phyloP scores from a whole-genome alignment of 2,329 filamentous ascomycete species.

The Dothideomycetes sp. region DNA sequence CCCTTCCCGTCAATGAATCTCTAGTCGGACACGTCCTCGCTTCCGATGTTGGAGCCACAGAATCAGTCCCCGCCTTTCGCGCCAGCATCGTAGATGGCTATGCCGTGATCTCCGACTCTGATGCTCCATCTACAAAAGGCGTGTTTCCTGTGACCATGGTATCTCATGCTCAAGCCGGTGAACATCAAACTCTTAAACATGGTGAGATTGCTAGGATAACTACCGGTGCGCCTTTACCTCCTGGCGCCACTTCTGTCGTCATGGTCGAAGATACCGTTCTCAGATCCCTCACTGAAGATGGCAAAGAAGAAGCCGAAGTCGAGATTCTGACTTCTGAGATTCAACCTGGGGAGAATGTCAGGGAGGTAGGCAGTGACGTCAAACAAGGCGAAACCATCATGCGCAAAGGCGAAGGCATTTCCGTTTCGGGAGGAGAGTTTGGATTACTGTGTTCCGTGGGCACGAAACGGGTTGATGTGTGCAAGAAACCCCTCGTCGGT shows the following conservation, averaged over 20 bases:
- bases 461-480: constrained; percentile 60
- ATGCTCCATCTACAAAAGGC: constrained; percentile 58
- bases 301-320: constrained; percentile 74
- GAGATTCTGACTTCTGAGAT: constrained; percentile 75
- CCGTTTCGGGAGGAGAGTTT: constrained; percentile 80
- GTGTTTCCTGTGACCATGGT: constrained; percentile 78
- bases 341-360: constrained; percentile 72
- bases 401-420: constrained; percentile 69
- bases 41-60: constrained; percentile 67
- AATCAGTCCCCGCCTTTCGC: constrained; percentile 84
- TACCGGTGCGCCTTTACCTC: constrained; percentile 83
- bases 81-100: constrained; percentile 98
- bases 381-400: constrained; percentile 60
- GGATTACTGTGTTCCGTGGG: constrained; percentile 83
- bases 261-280: constrained; percentile 94
- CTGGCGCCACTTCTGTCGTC: constrained; percentile 80
- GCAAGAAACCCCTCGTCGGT: constrained; percentile 67
- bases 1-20: constrained; percentile 50
- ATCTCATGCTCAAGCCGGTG: constrained; percentile 72
- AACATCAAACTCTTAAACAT: constrained; percentile 53
- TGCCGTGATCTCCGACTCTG: constrained; percentile 58
- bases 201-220: constrained; percentile 85
- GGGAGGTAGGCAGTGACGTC: constrained; percentile 86
- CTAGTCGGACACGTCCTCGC: constrained; percentile 74
- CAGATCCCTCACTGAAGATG: constrained; percentile 65